Base-by-base conservation (phyloP, 306 rosid genomes). In the Abrus precatorius region DNA sequence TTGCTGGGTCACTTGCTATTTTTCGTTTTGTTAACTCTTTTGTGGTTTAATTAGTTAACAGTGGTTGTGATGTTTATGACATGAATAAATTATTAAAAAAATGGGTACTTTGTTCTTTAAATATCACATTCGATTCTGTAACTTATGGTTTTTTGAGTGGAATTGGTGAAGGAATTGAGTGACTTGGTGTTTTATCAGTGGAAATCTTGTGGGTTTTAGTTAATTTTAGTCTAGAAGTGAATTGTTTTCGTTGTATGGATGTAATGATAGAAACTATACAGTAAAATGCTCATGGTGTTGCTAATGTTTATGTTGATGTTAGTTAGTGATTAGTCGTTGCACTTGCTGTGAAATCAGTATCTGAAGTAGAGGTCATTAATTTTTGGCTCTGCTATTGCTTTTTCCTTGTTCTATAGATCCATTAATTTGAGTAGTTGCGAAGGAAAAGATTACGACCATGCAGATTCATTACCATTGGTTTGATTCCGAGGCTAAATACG, bases 371-470 rank as follows among this genome's bases (percentile, higher is more conserved):
- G 69, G 69, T 83, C 71, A 76, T 80, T 72, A 53, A 34, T 61
- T 57, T 38, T 29, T 65, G 43, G 72, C 52, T 85, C 29, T 2
- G 30, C 9, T 72, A 5, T 76, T 67, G 77, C 10, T 76, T 54
- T 38, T 50, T 38, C 41, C 56, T 62, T 87, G 74, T 77, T 80
- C 60, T 8, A 74, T 84, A 89, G 95, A 88, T 79, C 72, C 61
- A 27, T 78, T 50, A 74, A 69, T 53, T 48, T 68, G 77, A 76
- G 72, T 83, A 56, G 40, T 84, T 68, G 88, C 57, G 74, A 75
- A 84, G 90, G 85, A 59, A 60, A 47, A n/a, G 52, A 82, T 74
- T 70, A 73, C 62, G 59, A 83, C 86, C 85, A 90, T 89, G 97
- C 86, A 77, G 85, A 75, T 88, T 85, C 70, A 44, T 59, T 78